Evolutionary conservation across 306 rosid genomes (phyloP).

Genomic region (Corylus heterophylla): DNA sequence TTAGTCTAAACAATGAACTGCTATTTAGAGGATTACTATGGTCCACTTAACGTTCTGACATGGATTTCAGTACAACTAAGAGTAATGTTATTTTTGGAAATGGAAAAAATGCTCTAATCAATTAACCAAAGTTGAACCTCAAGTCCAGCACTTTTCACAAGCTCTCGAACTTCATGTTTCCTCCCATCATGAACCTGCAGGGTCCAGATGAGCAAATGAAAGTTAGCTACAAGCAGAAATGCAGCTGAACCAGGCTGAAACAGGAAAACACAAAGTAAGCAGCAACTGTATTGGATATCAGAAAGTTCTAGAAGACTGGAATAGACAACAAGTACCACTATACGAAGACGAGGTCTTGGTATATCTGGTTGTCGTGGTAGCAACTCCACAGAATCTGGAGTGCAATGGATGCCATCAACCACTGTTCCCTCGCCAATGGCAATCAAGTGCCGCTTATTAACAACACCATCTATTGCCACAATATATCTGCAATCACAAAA

Average conservation of each 20-base stretch:
- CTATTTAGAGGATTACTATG: neutral
- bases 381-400: conserved; percentile 80
- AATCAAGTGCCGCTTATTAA: conserved; percentile 70
- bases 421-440: conserved; percentile 75
- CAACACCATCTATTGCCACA: conserved; percentile 72
- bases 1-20: neutral
- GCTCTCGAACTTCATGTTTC: conserved; percentile 96
- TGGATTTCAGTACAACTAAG: neutral
- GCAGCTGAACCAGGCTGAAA: neutral
- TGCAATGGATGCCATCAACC: conserved; percentile 75
- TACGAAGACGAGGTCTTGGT: conserved; percentile 73
- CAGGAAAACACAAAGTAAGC: conserved; percentile 1
- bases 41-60: neutral
- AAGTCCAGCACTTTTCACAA: conserved; percentile 85
- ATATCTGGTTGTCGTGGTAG: conserved; percentile 69
- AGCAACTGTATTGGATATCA: conserved; percentile 17
- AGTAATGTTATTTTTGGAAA: neutral
- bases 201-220: conserved; percentile 38
- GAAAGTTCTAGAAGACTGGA: conserved; percentile 21
- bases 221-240: neutral
- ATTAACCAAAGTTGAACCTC: conserved; percentile 59
- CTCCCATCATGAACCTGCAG: conserved; percentile 95
- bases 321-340: conserved; percentile 59
- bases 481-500: conserved; percentile 64
- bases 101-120: conserved; percentile 2